phyloP scores from a whole-genome alignment of 148 eudicot species.

The Vaccinium myrtillus region DNA sequence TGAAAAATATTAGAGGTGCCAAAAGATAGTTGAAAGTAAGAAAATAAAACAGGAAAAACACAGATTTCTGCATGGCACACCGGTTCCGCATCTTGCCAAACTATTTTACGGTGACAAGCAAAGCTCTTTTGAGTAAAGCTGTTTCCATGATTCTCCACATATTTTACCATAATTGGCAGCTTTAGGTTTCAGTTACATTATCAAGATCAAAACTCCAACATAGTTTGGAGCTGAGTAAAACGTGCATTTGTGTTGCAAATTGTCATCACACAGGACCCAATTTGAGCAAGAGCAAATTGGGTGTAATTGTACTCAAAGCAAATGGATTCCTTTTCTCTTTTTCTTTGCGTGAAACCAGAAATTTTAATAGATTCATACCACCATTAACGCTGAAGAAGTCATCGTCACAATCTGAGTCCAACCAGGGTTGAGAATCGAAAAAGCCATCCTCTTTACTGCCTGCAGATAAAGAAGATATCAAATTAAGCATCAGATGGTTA shows the following conservation, averaged over 20 bases:
- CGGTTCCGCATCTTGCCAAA: background rate
- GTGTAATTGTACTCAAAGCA: background rate
- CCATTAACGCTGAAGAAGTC: conserved; percentile 82
- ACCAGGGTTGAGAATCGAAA: conserved; percentile 78
- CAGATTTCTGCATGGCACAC: background rate
- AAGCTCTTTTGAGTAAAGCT: background rate
- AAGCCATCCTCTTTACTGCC: conserved; percentile 83
- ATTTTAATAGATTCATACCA: conserved; percentile 42
- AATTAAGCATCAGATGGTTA: background rate
- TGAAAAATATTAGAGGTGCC: background rate
- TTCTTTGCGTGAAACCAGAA: background rate
- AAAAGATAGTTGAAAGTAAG: background rate
- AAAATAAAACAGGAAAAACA: background rate
- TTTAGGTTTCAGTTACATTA: background rate
- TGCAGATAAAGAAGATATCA: conserved; percentile 23
- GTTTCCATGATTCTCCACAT: background rate
- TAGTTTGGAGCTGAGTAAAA: background rate
- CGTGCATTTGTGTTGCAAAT: background rate
- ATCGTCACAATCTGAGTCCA: conserved; percentile 86
- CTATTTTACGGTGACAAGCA: background rate
- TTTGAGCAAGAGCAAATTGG: background rate
- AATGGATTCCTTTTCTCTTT: background rate
- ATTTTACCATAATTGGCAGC: background rate
- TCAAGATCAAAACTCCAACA: background rate
- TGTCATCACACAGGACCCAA: background rate